A percentile compares a stretch with the other conserved stretches of the same genome.
phyloP scores from a whole-genome alignment of 2,329 filamentous ascomycete genomes.

The Cordyceps pruinosa region DNA sequence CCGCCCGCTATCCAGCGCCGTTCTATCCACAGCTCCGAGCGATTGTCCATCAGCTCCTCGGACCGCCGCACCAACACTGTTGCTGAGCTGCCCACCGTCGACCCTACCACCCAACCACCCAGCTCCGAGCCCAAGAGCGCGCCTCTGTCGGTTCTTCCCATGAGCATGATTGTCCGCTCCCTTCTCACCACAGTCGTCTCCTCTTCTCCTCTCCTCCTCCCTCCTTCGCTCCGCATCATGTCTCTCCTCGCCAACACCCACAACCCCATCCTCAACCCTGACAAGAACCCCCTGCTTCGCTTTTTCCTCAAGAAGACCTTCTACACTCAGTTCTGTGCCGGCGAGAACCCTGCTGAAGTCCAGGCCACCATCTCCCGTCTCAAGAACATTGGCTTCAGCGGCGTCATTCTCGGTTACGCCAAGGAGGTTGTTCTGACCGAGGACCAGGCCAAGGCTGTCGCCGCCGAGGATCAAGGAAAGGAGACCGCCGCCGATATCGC shows the following conservation, averaged over 20 bases:
- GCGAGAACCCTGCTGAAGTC: constrained; percentile 65
- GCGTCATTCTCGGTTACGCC: constrained; percentile 80
- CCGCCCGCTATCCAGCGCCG: constrained; percentile 18
- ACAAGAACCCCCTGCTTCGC: constrained; percentile 65
- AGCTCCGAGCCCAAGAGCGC: constrained; percentile 23
- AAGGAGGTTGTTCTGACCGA: constrained; percentile 68
- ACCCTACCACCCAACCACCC: constrained; percentile 24
- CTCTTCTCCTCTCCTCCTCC: constrained; percentile 61
- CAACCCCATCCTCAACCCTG: constrained; percentile 61
- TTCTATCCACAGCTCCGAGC: constrained; percentile 31
- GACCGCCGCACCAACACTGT: constrained; percentile 30
- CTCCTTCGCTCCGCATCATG: constrained; percentile 63
- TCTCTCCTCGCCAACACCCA: constrained; percentile 62
- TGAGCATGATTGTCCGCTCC: constrained; percentile 60
- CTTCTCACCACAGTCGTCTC: constrained; percentile 64
- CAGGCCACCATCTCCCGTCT: constrained; percentile 55
- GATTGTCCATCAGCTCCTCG: constrained; percentile 29
- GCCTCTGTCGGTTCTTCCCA: constrained; percentile 60
- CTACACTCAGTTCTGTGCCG: constrained; percentile 87
- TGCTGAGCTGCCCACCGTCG: constrained; percentile 22
- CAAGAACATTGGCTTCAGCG: constrained; percentile 69
- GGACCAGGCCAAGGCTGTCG: constrained; percentile 39
- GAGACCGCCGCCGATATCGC: constrained; percentile 42
- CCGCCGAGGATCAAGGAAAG: constrained; percentile 37
- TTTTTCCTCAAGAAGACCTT: constrained; percentile 73